A percentile compares a stretch with the other conserved stretches of the same genome.
Conservation (phyloP, 164 flowering plant genomes). For the Berberis vulgaris region DNA sequence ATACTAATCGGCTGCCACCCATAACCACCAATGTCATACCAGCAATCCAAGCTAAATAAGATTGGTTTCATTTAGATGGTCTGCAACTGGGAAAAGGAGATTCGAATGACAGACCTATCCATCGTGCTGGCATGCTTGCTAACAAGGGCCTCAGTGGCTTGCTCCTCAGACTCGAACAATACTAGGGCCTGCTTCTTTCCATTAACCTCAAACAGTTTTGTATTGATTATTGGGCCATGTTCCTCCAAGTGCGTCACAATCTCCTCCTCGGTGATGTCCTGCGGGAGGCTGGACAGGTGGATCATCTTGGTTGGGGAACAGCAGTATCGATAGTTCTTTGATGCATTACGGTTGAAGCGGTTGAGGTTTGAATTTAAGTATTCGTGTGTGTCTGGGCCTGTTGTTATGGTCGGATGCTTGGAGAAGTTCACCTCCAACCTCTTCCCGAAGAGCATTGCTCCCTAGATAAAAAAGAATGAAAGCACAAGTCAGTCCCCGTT, state of each 20-base stretch:
- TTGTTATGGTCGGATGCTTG: constrained; percentile 72
- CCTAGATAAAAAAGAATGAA: constrained; percentile 32
- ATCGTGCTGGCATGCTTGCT: constrained; percentile 88
- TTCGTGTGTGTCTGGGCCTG: constrained; percentile 82
- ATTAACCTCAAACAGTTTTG: constrained; percentile 86
- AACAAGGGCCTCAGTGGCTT: constrained; percentile 95
- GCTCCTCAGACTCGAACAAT: constrained; percentile 83
- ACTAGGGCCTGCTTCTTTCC: constrained; percentile 95
- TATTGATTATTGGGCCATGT: constrained; percentile 69
- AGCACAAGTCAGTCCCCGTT: background rate
- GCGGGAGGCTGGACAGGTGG: constrained; percentile 82
- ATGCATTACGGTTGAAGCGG: constrained; percentile 93
- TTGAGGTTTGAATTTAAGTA: constrained; percentile 85
- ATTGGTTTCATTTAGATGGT: constrained; percentile 24
- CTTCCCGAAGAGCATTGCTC: constrained; percentile 81
- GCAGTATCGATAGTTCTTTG: constrained; percentile 94
- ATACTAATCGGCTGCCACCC: no score
- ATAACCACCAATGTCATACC: no score
- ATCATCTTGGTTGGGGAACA: constrained; percentile 98
- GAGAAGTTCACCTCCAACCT: constrained; percentile 94
- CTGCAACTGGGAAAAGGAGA: constrained; percentile 94
- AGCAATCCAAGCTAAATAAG: no score
- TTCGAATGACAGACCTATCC: constrained; percentile 66
- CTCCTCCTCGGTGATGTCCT: constrained; percentile 81
- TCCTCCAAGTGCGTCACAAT: constrained; percentile 70